phyloP scores from a whole-genome alignment of 192 early-diverging fungal genomes.

The Coemansia sp. region DNA sequence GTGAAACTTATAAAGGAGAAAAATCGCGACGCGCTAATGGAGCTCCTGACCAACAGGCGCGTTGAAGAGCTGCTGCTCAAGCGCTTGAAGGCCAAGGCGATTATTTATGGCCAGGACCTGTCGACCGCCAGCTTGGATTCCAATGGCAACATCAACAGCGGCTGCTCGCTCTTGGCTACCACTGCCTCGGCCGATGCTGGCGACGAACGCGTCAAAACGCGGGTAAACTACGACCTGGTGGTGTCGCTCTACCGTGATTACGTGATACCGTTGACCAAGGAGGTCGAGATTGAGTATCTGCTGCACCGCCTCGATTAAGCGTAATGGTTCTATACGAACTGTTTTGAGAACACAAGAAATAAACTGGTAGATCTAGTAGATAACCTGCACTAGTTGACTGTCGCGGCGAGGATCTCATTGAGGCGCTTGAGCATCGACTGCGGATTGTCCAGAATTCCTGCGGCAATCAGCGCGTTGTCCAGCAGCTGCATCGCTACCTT shows the following conservation, averaged over 20 bases:
- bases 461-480: slow-evolving; percentile 74
- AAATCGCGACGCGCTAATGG: slow-evolving; percentile 74
- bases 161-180: slow-evolving; percentile 8
- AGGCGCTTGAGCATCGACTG: slow-evolving; percentile 71
- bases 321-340: no score
- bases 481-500: slow-evolving; percentile 65
- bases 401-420: slow-evolving; percentile 52
- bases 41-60: slow-evolving; percentile 78
- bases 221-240: slow-evolving; percentile 77
- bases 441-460: slow-evolving; percentile 73
- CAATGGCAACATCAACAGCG: slow-evolving; percentile 26
- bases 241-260: slow-evolving; percentile 88
- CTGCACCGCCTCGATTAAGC: slow-evolving; percentile 59
- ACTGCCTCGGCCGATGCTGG: slow-evolving; percentile 7
- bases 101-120: slow-evolving; percentile 91
- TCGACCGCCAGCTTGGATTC: slow-evolving; percentile 22
- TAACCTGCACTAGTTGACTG: slow-evolving; percentile 6
- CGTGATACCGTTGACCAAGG: slow-evolving; percentile 96
- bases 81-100: slow-evolving; percentile 81
- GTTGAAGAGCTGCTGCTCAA: slow-evolving; percentile 83
- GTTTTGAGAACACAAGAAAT: no score
- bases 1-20: slow-evolving; percentile 66
- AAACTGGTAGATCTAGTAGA: background rate
- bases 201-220: slow-evolving; percentile 44
- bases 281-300: slow-evolving; percentile 94